Base-by-base conservation (phyloP, 768 basidiomycete species). In the Phylloporus sp. region DNA sequence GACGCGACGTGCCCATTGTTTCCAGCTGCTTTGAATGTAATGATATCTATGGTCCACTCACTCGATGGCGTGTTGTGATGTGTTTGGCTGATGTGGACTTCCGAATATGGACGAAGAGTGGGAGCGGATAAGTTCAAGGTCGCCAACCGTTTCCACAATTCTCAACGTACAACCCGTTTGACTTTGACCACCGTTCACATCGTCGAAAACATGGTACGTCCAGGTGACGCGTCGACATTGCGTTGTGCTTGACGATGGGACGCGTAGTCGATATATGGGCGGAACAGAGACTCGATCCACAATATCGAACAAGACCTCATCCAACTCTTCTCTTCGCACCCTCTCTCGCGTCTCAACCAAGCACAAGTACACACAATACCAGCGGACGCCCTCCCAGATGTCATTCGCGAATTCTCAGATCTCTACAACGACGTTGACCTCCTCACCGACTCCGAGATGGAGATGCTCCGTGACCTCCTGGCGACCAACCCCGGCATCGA, bases 301-400 rank as follows among this genome's bases (percentile, higher is more conserved):
- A 81, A 83, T 67, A 82, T 90, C 48, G 80, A 88, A 61, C 73
- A 76, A 53, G 77, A 82, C 58, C 78, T 90, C 26, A 64, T 80
- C 62, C 72, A 74, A 44, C 78, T 90, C 51, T 88, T 90, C 61
- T 69, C 72, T 46, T 71, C 77, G 27, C 85, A 90, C 58, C 79
- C 82, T 10, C 68, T 78, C 37, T 77, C 78, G 31, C 74, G 78
- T 60, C 58, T 70, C 43, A 81, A 82, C 59, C 76, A 80, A 18
- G 67, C 73, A 17, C 79, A 78, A 42, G 79, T 81, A 46, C 77
- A 82, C 27, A 74, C 76, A 17, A 80, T 90, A 54, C 85, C 86
- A 11, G 87, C 78, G 35, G 75, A 79, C 51, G 77, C 75, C n/a
- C 77, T 90, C 29, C 73, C 82, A 27, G 82, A 86, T 56, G 77